Evolutionary conservation across 2,329 filamentous ascomycete species (phyloP), one percentile per base, ranked within the genome.

Genomic region (Cercospora nicotianae): DNA sequence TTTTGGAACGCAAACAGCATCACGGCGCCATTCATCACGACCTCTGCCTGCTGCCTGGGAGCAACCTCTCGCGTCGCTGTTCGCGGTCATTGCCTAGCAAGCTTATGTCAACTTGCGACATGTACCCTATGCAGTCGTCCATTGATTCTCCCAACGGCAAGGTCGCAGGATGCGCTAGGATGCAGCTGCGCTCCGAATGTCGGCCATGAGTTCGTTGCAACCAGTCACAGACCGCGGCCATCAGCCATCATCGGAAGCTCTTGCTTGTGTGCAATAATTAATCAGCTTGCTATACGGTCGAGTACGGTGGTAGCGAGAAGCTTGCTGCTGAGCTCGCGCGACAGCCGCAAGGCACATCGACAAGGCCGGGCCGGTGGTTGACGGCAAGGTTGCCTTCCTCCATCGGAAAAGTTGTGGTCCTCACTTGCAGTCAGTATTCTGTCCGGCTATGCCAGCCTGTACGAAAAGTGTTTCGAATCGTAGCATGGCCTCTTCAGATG

Each of bases 311-410:
- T 55, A 55, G 48, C 48, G 48, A 55, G 48, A 28, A 55, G 48
- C 48, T 55, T 55, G 48, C 48, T 55, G 48, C 28, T 59, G 55
- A 36, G 23, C 33, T 48, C 26, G 42, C 60, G 60, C 60, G 42
- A 62, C 39, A 48, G 33, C 60, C 36, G 39, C 60, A 48, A 26
- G 42, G 36, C 36, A 45, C 23, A 45, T 36, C 2, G 23, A 36
- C 7, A 30, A 62, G 26, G 26, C 60, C 60, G 60, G 60, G 60
- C 60, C 60, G 60, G 60, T 51, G 33, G 42, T 62, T 6, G 48
- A 55, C 48, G 23, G 45, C 48, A 53, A 53, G 23, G 7, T 26
- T 55, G 48, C 7, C 5, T 23, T 55, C 16, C 23, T 55, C 48
- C 48, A 55, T 55, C 12, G 13, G 23, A 30, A 55, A 55, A 55